phyloP scores from a whole-genome alignment of 345 rosid genomes.

The Eucalyptus pauciflora region DNA sequence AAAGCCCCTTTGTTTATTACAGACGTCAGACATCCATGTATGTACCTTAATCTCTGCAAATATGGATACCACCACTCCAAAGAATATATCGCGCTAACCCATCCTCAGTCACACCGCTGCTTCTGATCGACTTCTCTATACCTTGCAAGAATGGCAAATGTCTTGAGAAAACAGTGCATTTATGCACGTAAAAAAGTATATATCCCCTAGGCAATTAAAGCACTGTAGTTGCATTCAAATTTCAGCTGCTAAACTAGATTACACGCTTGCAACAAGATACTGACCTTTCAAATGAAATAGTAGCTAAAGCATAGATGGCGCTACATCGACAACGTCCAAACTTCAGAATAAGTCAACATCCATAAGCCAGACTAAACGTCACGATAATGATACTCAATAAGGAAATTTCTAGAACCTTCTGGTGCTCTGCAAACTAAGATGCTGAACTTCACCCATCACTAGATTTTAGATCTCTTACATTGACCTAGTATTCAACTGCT shows the following conservation, averaged over 20 bases:
- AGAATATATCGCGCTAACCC: neutral
- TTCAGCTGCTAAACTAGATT: neutral
- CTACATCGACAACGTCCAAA: neutral
- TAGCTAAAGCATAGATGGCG: neutral
- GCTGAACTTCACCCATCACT: neutral
- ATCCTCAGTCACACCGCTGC: constrained; percentile 12
- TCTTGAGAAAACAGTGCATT: neutral
- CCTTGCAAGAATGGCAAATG: constrained; percentile 27
- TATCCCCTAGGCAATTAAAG: neutral
- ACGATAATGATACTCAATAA: neutral
- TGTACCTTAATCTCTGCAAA: neutral
- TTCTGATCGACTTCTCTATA: constrained; percentile 19
- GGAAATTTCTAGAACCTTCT: neutral
- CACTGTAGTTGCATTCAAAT: neutral
- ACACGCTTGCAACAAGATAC: neutral
- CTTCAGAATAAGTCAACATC: neutral
- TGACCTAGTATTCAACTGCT: neutral
- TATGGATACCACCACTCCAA: neutral
- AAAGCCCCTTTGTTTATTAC: neutral
- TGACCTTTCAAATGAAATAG: neutral
- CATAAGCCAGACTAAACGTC: neutral
- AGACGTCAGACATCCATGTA: neutral
- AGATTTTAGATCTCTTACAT: neutral
- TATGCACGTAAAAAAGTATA: neutral
- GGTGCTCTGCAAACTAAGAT: neutral